Evolutionary conservation across 352 stramenopile species (phyloP).

Genomic region (Globisporangium megalacanthum): DNA sequence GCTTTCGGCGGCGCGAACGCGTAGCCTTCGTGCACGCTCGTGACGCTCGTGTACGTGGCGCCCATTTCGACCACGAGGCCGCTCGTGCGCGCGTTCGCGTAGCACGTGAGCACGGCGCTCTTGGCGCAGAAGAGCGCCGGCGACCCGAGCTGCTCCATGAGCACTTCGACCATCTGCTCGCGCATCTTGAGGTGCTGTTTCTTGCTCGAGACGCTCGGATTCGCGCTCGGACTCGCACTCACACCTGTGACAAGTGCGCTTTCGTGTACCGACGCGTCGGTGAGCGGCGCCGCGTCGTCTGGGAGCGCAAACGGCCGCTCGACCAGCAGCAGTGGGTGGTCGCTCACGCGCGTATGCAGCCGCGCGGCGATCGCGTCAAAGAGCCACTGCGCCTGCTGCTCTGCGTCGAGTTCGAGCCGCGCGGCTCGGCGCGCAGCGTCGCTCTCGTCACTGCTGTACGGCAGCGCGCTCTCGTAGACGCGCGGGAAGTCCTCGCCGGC

Average conservation of each 20-base stretch:
- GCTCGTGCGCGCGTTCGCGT: slow-evolving; percentile 77
- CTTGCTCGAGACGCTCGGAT: slow-evolving; percentile 23
- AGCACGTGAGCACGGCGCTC: slow-evolving; percentile 75
- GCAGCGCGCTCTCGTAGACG: slow-evolving; percentile 47
- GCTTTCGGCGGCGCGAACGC: slow-evolving; percentile 62
- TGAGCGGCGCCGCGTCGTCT: slow-evolving; percentile 25
- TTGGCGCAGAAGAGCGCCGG: slow-evolving; percentile 81
- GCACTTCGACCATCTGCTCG: slow-evolving; percentile 71
- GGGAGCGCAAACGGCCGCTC: slow-evolving; percentile 60
- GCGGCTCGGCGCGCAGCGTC: slow-evolving; percentile 20
- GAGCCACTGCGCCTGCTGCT: slow-evolving; percentile 65
- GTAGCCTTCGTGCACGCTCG: slow-evolving; percentile 75
- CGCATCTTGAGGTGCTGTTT: slow-evolving; percentile 47
- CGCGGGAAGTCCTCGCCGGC: slow-evolving; percentile 86
- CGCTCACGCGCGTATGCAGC: slow-evolving; percentile 50
- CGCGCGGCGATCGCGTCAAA: slow-evolving; percentile 41
- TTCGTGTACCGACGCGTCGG: neutral
- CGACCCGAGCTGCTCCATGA: slow-evolving; percentile 76
- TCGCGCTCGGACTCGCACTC: slow-evolving; percentile 9
- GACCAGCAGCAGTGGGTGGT: slow-evolving; percentile 61
- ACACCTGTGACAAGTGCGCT: slow-evolving; percentile 2
- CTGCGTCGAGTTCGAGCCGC: slow-evolving; percentile 47
- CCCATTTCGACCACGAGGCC: slow-evolving; percentile 79
- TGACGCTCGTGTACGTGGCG: slow-evolving; percentile 69
- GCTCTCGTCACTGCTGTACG: slow-evolving; percentile 13